Conservation (phyloP, 2,329 filamentous ascomycete species). For the Colletotrichum abscissum region DNA sequence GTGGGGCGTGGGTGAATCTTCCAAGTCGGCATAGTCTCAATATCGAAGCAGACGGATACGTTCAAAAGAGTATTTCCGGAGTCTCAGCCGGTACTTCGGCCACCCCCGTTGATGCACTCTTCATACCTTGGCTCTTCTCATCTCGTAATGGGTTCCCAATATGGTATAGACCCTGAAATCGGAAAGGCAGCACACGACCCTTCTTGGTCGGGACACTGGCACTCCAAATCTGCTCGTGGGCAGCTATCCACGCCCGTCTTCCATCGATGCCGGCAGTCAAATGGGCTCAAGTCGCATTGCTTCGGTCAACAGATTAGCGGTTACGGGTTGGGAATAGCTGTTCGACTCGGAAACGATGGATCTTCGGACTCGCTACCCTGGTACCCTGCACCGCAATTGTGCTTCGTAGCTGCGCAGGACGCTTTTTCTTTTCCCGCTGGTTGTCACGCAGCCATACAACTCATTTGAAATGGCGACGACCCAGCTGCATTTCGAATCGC, state of each 20-base stretch:
- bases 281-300: neutral
- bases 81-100: neutral
- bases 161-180: slow-evolving; percentile 7
- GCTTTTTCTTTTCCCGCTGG: neutral
- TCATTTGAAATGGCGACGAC: neutral
- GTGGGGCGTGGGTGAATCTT: slow-evolving; percentile 5
- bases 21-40: neutral
- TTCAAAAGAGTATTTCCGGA: slow-evolving; percentile 8
- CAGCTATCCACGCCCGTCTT: neutral
- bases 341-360: neutral
- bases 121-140: slow-evolving; percentile 13
- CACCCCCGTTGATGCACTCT: neutral
- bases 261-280: neutral
- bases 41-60: neutral
- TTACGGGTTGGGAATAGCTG: neutral
- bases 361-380: neutral
- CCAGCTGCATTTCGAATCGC: neutral
- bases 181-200: slow-evolving; percentile 20
- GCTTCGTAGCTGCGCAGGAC: neutral
- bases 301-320: neutral
- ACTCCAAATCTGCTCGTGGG: neutral
- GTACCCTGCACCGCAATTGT: neutral
- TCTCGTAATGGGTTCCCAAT: slow-evolving; percentile 31
- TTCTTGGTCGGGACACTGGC: neutral
- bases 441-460: neutral